Evolutionary conservation across 148 eudicot genomes (phyloP).

Genomic region (Mesembryanthemum crystallinum): DNA sequence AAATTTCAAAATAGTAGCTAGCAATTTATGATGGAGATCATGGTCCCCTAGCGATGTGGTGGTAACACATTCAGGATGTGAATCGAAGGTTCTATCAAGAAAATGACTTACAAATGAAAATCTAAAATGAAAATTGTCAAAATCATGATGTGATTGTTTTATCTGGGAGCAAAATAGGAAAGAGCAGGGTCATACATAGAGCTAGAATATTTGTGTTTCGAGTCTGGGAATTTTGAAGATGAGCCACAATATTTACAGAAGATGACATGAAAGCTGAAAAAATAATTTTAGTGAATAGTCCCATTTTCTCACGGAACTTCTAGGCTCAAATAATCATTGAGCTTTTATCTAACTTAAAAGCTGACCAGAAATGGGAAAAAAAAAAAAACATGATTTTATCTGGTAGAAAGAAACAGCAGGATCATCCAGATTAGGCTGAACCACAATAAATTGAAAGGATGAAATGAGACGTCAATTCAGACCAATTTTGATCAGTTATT

Average conservation of each 20-base stretch:
- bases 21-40: neutral
- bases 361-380: too few species aligned
- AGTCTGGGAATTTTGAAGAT: neutral
- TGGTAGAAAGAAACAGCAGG: neutral
- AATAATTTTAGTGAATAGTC: too few species aligned
- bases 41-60: neutral
- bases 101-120: neutral
- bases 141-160: constrained; percentile 9
- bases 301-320: neutral
- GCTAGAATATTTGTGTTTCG: neutral
- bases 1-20: too few species aligned
- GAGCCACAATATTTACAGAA: constrained; percentile 21
- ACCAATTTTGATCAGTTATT: neutral
- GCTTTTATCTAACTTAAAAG: too few species aligned
- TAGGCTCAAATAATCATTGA: neutral
- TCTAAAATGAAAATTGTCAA: neutral
- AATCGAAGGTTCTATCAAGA: neutral
- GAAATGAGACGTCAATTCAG: too few species aligned
- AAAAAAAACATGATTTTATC: too few species aligned
- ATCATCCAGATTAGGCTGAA: too few species aligned
- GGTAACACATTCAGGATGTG: neutral
- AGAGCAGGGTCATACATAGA: neutral
- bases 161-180: neutral
- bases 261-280: neutral
- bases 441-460: too few species aligned